Percentiles rank a stretch among this genome's conserved stretches.
Conservation (phyloP, 129 eudicot species). For the Artemisia annua region DNA sequence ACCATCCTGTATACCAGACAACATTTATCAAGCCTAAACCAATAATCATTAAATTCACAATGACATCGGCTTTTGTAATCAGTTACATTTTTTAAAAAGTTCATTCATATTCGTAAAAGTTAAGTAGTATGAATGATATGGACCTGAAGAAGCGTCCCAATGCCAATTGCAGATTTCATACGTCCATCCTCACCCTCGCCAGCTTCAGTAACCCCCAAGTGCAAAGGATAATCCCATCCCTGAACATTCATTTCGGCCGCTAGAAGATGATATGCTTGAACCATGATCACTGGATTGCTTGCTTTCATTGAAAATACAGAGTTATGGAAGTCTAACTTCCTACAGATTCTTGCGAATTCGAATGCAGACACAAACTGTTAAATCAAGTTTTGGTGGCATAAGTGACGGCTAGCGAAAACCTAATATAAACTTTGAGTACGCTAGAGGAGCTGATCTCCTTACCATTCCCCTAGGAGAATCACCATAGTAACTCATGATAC, state of each 20-base stretch:
- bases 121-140: constrained; percentile 8
- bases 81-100: not conserved
- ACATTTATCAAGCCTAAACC: not conserved
- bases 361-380: too few species aligned
- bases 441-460: constrained; percentile 27
- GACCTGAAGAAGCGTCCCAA: constrained; percentile 98
- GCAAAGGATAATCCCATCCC: constrained; percentile 98
- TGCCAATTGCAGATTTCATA: constrained; percentile 99
- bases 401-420: not conserved
- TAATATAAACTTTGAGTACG: not conserved
- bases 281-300: constrained; percentile 98
- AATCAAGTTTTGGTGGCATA: too few species aligned
- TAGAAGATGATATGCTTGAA: constrained; percentile 88
- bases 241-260: constrained; percentile 94
- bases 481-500: constrained; percentile 97
- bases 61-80: not conserved
- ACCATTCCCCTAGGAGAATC: constrained; percentile 99
- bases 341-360: too few species aligned
- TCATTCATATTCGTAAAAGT: not conserved
- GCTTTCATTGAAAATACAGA: constrained; percentile 91
- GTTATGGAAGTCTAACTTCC: too few species aligned
- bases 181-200: constrained; percentile 99
- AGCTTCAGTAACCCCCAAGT: constrained; percentile 98
- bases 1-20: constrained; percentile 66
- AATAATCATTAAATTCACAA: constrained; percentile 5